These are phyloP conservation scores for Hymenoscyphus scutula DNA, from an alignment of 2,329 filamentous ascomycete species.

Conservation along the genomic window DNA sequence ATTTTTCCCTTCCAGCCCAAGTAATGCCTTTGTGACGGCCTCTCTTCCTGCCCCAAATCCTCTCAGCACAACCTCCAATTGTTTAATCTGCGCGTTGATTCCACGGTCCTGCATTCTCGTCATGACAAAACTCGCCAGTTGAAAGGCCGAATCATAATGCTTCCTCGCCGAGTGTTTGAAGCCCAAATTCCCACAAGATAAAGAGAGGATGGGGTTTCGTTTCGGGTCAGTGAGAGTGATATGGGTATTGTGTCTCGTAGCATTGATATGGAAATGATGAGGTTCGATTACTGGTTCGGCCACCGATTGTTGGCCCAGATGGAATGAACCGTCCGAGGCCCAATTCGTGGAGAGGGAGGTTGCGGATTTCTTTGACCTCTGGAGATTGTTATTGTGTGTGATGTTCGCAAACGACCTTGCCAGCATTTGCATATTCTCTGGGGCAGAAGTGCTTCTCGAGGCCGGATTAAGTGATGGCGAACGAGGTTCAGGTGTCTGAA, in stretches of 20 bases:
- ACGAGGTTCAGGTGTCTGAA: neutral
- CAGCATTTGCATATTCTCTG: slow-evolving; percentile 9
- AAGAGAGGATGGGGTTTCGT: slow-evolving; percentile 72
- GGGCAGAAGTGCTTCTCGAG: slow-evolving; percentile 6
- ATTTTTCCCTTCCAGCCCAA: slow-evolving; percentile 79
- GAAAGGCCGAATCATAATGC: slow-evolving; percentile 88
- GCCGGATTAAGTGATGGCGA: slow-evolving; percentile 21
- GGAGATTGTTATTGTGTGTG: neutral
- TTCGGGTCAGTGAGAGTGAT: slow-evolving; percentile 85
- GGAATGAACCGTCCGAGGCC: slow-evolving; percentile 20
- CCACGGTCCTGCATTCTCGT: slow-evolving; percentile 81
- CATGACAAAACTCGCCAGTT: slow-evolving; percentile 80
- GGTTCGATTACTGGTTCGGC: slow-evolving; percentile 52
- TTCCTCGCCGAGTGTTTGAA: slow-evolving; percentile 80
- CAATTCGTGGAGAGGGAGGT: slow-evolving; percentile 13
- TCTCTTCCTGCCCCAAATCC: slow-evolving; percentile 87
- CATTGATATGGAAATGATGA: slow-evolving; percentile 83
- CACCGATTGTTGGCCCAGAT: slow-evolving; percentile 1
- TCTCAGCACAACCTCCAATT: slow-evolving; percentile 76
- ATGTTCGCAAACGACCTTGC: slow-evolving; percentile 10
- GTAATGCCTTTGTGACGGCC: slow-evolving; percentile 81
- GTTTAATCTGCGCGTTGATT: slow-evolving; percentile 70
- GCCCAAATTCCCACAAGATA: slow-evolving; percentile 86
- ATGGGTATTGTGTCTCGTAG: slow-evolving; percentile 92
- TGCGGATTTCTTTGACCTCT: neutral